Percentiles rank a stretch among this genome's conserved stretches.
Conservation (phyloP, 495 filamentous ascomycete genomes). For the Acidiella bohemica region DNA sequence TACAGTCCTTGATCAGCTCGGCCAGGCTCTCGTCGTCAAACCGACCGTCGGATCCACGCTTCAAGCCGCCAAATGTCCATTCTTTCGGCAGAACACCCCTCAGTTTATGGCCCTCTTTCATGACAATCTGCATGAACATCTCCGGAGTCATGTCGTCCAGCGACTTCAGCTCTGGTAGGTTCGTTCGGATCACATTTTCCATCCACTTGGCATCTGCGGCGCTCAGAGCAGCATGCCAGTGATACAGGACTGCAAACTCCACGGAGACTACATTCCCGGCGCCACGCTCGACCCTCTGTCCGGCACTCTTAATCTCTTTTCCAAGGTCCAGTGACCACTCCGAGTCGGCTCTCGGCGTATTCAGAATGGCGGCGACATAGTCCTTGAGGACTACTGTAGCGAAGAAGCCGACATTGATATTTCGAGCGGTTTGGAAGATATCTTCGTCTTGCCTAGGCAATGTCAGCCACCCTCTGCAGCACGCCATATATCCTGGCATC, state of each 20-base stretch:
- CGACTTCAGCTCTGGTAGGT: constrained; percentile 17
- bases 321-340: constrained; percentile 23
- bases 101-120: constrained; percentile 37
- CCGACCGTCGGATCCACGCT: constrained; percentile 41
- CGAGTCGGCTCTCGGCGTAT: constrained; percentile 25
- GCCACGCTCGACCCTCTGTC: constrained; percentile 22
- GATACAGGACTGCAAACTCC: too few relatives aligned
- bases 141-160: constrained; percentile 35
- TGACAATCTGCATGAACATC: constrained; percentile 41
- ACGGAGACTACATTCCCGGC: constrained; percentile 25
- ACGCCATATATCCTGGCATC: neutral
- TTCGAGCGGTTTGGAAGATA: constrained; percentile 24
- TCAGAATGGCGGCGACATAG: constrained; percentile 26
- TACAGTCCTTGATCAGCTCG: constrained; percentile 40
- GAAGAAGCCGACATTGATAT: constrained; percentile 28
- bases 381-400: constrained; percentile 24
- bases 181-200: constrained; percentile 17
- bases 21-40: constrained; percentile 49
- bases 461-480: too few relatives aligned
- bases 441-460: constrained; percentile 27
- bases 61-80: constrained; percentile 44
- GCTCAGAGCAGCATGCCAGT: constrained; percentile 25
- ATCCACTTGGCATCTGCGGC: constrained; percentile 27
- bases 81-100: constrained; percentile 37
- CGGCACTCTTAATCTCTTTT: constrained; percentile 21